These are phyloP conservation scores for Pyrenochaeta sp. DNA, from an alignment of 2,329 filamentous ascomycete species.

Conservation along the genomic window DNA sequence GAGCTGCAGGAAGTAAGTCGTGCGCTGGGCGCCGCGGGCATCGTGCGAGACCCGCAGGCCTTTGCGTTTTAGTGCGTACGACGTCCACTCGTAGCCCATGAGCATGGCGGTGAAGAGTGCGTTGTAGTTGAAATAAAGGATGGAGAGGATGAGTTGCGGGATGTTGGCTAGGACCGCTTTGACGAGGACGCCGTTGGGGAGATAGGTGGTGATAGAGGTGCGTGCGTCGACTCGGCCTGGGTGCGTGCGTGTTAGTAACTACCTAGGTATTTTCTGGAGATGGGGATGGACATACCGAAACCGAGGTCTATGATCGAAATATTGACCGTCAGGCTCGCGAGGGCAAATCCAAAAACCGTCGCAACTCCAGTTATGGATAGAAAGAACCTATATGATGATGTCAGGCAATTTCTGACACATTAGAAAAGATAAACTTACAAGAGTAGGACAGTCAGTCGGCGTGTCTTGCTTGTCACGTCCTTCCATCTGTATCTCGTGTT, in stretches of 20 bases:
- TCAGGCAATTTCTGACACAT: slow-evolving; percentile 1
- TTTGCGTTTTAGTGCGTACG: slow-evolving; percentile 44
- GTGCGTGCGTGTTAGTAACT: background rate
- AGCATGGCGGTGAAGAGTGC: slow-evolving; percentile 58
- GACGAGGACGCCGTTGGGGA: slow-evolving; percentile 1
- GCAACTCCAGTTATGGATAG: slow-evolving; percentile 3
- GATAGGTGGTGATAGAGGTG: slow-evolving; percentile 4
- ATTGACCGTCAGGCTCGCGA: slow-evolving; percentile 1
- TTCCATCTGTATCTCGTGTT: slow-evolving; percentile 12
- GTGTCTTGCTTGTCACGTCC: slow-evolving; percentile 18
- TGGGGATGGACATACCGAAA: background rate
- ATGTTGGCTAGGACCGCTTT: slow-evolving; percentile 51
- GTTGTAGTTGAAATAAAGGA: slow-evolving; percentile 58
- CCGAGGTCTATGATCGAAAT: slow-evolving; percentile 6
- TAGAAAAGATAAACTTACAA: slow-evolving; percentile 10
- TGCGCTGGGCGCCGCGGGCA: slow-evolving; percentile 44
- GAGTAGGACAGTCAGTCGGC: slow-evolving; percentile 6
- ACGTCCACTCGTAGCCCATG: slow-evolving; percentile 56
- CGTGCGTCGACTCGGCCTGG: slow-evolving; percentile 16
- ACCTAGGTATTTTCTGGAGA: background rate
- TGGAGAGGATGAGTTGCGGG: slow-evolving; percentile 55
- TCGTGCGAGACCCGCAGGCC: slow-evolving; percentile 46
- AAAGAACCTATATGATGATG: slow-evolving; percentile 2
- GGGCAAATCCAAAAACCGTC: slow-evolving; percentile 6
- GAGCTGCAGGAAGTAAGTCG: slow-evolving; percentile 51